Evolutionary conservation across 225 moss, liverwort and hornwort genomes (phyloP), one percentile per base, ranked within the genome.

Genomic region (Rhytidiadelphus loreus): DNA sequence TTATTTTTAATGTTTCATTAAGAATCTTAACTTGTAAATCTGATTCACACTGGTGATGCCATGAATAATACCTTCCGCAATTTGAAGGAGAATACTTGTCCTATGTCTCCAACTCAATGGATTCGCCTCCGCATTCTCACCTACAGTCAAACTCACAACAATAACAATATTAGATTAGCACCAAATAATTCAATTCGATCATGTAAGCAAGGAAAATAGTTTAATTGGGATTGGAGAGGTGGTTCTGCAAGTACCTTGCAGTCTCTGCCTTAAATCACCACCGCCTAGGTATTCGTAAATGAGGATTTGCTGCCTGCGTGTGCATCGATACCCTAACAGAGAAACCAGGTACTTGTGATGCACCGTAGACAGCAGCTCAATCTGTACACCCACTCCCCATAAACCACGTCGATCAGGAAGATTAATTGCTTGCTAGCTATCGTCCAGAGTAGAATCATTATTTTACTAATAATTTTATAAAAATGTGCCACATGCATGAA

Each of bases 281-380:
- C 87, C 91, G 17, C 71, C 30, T 4, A 91, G 76, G 56, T 68
- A 94, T 41, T 94, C 93, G 73, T 95, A 95, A 3, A 94, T 65
- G 15, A 96, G 87, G 58, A 93, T 91, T 72, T 91, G 86, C 26
- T 76, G 83, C 48, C 74, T 82, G 30, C 59, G 72, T 71, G 90
- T 76, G 33, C 72, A 89, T 74, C 95, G 83, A 63, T 91, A 88
- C 9, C 95, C 95, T 35, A 95, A 69, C 58, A 95, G 90, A 23
- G 91, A 88, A 33, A 96, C 89, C 11, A 91, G 73, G 78, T 91
- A 90, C 62, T 93, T 91, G 66, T 95, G 90, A 74, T 92, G 92
- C 76, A 91, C 92, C 86, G 85, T 80, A 25, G 93, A 95, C 16
- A 96, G 89, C 69, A 95, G 78, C 55, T 92, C 94, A 88, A 93